Percentiles rank a stretch among this genome's conserved stretches.
These are phyloP conservation scores for Calonectria naviculata DNA, from an alignment of 2,329 filamentous ascomycete genomes.

Conservation along the genomic window DNA sequence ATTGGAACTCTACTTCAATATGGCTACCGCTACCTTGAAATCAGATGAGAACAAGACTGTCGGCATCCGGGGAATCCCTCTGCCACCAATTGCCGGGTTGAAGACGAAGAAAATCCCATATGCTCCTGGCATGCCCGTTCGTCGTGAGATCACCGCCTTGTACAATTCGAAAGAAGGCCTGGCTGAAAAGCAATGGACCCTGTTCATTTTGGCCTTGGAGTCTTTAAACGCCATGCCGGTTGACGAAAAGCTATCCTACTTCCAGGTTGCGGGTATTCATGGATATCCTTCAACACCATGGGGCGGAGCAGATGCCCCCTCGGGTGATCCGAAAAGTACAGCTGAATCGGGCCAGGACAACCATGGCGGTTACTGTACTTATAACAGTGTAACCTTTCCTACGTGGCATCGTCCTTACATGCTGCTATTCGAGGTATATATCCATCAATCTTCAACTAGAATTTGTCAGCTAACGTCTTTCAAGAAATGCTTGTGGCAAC, in stretches of 20 bases:
- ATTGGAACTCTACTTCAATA: no score
- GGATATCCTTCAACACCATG: slow-evolving; percentile 20
- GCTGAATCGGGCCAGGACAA: not conserved
- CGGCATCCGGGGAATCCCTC: no score
- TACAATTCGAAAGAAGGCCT: not conserved
- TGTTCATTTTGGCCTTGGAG: slow-evolving; percentile 15
- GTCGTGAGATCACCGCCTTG: not conserved
- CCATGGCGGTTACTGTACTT: slow-evolving; percentile 18
- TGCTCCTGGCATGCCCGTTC: no score
- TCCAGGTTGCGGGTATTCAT: slow-evolving; percentile 27
- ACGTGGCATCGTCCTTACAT: slow-evolving; percentile 28
- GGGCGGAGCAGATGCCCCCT: not conserved
- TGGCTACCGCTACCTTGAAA: no score
- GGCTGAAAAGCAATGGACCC: slow-evolving; percentile 16
- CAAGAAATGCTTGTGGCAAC: slow-evolving; percentile 20
- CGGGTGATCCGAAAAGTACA: not conserved
- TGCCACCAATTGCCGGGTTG: no score
- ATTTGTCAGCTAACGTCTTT: not conserved
- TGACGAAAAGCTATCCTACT: slow-evolving; percentile 23
- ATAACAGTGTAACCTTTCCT: slow-evolving; percentile 25
- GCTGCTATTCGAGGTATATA: slow-evolving; percentile 22
- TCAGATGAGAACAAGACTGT: no score
- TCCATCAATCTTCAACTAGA: fast-evolving
- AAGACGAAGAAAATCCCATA: no score
- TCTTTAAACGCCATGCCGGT: slow-evolving; percentile 15